Conservation (phyloP, 1,139 yeast species). For the Yamadazyma diospyri region DNA sequence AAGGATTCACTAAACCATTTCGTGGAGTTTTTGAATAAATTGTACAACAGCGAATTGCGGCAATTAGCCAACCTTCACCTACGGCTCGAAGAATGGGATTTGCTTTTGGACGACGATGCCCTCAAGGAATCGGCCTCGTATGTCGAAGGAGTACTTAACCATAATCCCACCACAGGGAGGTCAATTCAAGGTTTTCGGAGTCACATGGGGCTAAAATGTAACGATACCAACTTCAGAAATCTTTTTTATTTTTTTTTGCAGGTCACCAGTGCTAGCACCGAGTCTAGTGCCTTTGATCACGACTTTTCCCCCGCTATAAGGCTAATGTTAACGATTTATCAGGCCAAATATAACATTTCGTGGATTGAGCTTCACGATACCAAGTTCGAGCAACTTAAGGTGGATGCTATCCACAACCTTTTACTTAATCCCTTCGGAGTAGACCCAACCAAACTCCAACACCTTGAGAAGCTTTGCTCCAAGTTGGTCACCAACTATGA, state of each 20-base stretch:
- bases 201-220: constrained; percentile 10
- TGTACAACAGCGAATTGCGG: constrained; percentile 13
- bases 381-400: constrained; percentile 8
- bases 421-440: constrained; percentile 4
- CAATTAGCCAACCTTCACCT: constrained; percentile 13
- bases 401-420: constrained; percentile 7
- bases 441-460: background rate
- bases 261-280: constrained; percentile 6
- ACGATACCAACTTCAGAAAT: constrained; percentile 11
- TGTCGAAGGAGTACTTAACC: background rate
- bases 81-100: constrained; percentile 10
- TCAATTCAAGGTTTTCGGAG: constrained; percentile 13
- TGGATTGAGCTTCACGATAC: constrained; percentile 13
- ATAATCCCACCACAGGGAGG: background rate
- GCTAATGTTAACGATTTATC: constrained; percentile 10
- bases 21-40: constrained; percentile 10
- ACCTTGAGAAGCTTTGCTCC: constrained; percentile 1
- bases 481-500: constrained; percentile 1
- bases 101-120: constrained; percentile 7
- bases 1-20: constrained; percentile 5
- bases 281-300: constrained; percentile 10
- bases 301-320: constrained; percentile 9
- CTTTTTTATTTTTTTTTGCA: constrained; percentile 15
- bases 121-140: background rate
- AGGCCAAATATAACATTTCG: constrained; percentile 4